Base-by-base conservation (phyloP, 2,329 filamentous ascomycete genomes). In the Xylaria sp. region DNA sequence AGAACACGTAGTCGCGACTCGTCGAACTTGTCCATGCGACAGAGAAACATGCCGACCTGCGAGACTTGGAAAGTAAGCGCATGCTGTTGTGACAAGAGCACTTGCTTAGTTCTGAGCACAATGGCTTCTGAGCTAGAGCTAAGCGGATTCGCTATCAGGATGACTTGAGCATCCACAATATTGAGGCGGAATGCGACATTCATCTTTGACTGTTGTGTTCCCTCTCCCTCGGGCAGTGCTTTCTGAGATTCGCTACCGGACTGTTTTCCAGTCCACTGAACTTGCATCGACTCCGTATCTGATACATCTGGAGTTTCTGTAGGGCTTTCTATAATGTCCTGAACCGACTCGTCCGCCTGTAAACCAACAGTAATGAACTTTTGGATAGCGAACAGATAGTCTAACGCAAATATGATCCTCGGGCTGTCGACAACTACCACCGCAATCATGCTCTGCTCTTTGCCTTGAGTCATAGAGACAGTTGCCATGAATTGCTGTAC, bases 401-500 rank as follows among this genome's bases (percentile, higher is more conserved):
- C 95, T 31, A 99, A 81, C 0, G 96, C 94, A 74, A 99, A 92
- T 61, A 99, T 98, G 58, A 99, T 87, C 2, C 93, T 87, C 1
- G 95, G 95, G 70, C 95, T 99, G 73, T 99, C 95, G 64, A 99
- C 88, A 0, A 94, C 97, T 60, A 97, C 86, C 77, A 99, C 91
- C 1, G 92, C 92, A 71, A 98, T 96, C 59, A 98, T 78, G 74
- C 89, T 92, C 63, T 88, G 87, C 42, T 97, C 90, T 35, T 88
- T 82, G 3, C 93, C 93, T 15, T 93, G 92, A 0, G 94, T 93
- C 77, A 99, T 96, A 0, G 94, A 96, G 3, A 99, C 81, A 74
- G 91, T 97, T 17, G 95, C 95, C 95, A 99, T 99, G 73, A 99
- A 94, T 71, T 99, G 96, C 75, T 98, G 94, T 47, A 95, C 93